Evolutionary conservation across 179 eudicot species (phyloP), one percentile per base, ranked within the genome.

Genomic region (Heliamphora pulchella): DNA sequence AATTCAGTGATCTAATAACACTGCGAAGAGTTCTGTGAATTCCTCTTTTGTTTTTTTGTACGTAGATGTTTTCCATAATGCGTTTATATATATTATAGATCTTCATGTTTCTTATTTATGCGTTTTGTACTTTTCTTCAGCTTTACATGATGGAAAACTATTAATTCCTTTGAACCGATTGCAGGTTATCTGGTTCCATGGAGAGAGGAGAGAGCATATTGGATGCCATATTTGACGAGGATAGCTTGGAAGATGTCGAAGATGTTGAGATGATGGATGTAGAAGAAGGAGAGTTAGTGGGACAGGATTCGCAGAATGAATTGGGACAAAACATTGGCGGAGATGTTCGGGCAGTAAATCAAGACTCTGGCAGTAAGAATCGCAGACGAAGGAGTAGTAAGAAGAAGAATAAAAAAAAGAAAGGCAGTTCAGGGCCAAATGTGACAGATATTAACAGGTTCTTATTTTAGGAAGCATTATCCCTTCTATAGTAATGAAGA

Each of bases 221-320:
- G 31, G 95, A 89, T 83, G 79, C 82, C 55, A 80, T 91, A 55
- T 85, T 87, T 17, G 91, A 88, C 41, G 95, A 86, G 77, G 87
- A 81, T 53, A 82, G 82, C 74, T 67, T 85, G 47, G 97, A 87
- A 54, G 91, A 86, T 85, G 80, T 69, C 71, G 86, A 87, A 10
- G 97, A 93, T 86, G 89, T 85, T 61, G 92, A 91, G 75, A 93
- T 93, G 98, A 81, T 89, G 84, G 98, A 93, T 82, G 84, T 91
- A 6, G 97, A 95, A 84, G 97, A 94, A 77, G 97, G 95, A 46
- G 97, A 91, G 86, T 81, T 91, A 69, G 85, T 88, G 57, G 97
- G 88, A 61, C 81, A 80, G 78, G 78, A 72, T 63, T 81, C 75
- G 57, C 71, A 64, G 54, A 58, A 43, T 80, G 83, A 82, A 64